Evolutionary conservation across 495 filamentous ascomycete species (phyloP), one percentile per base, ranked within the genome.

Genomic region (Rostrohypoxylon terebratum): DNA sequence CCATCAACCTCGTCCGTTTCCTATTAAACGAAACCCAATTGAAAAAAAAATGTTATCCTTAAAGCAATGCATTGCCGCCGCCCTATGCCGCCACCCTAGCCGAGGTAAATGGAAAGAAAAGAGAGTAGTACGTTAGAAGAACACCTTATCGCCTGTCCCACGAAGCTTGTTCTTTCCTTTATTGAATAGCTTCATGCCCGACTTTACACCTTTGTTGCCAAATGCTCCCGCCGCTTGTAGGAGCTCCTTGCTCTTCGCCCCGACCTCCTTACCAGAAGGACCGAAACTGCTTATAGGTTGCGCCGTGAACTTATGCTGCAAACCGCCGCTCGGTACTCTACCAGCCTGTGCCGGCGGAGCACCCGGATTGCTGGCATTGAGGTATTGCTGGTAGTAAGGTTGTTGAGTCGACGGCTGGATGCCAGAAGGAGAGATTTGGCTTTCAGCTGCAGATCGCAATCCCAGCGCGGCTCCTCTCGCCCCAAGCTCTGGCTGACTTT

Each of bases 101-200:
- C n/a, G 64, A 53, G 23, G n/a, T 59, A 50, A 69, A 70, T 57
- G 68, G 61, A 60, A 61, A 36, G 7, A 31, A 57, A 67, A 66
- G 33, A 62, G 72, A 74, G 75, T 75, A 76, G 77, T 76, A 77
- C 73, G 31, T 75, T 77, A 81, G 66, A 79, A 83, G 87, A 93
- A 91, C 89, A 93, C 93, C 91, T 95, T 96, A 76, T 94, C 92
- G 72, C 90, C 90, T 42, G 84, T 84, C 45, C 75, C 85, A 63
- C 88, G 87, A 76, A 96, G 88, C 78, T 92, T 94, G 80, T 86
- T 96, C 79, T 90, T 92, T 40, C 94, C 93, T 77, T 95, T 96
- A 65, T 90, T 91, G 78, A 97, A 90, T 58, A 97, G 77, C 33
- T 93, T 94, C 81, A 96, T 96, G 11, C 94, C 93, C 21, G 92